phyloP scores from a whole-genome alignment of 768 basidiomycete genomes.

The Gelatoporia subvermispora region DNA sequence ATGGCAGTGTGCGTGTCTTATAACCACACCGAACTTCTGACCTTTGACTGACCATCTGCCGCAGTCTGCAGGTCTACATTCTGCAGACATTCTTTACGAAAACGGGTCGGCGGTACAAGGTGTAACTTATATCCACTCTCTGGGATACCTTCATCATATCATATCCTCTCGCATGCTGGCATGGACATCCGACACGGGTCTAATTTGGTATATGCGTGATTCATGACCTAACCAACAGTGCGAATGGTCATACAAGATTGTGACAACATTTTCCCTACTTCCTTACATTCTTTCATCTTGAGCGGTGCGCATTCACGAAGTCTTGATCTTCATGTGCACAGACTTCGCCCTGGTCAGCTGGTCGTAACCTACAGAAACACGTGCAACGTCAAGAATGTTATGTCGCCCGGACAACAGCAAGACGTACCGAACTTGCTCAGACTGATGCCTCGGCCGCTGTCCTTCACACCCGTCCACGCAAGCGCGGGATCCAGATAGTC shows the following conservation, averaged over 20 bases:
- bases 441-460: slow-evolving; percentile 88
- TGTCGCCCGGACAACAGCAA: neutral
- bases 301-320: slow-evolving; percentile 14
- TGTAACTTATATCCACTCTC: slow-evolving; percentile 37
- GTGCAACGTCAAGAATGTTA: neutral
- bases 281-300: neutral
- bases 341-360: slow-evolving; percentile 79
- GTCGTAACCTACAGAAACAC: slow-evolving; percentile 58
- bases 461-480: slow-evolving; percentile 91
- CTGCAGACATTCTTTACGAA: slow-evolving; percentile 97
- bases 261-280: neutral
- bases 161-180: too few relatives aligned
- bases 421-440: slow-evolving; percentile 81
- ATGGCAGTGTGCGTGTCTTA: slow-evolving; percentile 74
- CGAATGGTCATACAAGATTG: neutral
- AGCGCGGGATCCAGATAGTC: slow-evolving; percentile 92
- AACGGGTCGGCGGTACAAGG: slow-evolving; percentile 86
- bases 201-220: neutral
- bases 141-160: too few relatives aligned
- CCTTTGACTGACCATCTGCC: neutral
- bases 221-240: neutral
- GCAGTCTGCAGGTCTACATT: slow-evolving; percentile 83
- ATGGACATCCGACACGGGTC: too few relatives aligned
- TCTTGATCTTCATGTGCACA: slow-evolving; percentile 79
- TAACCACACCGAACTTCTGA: neutral